A percentile compares a stretch with the other conserved stretches of the same genome.
Evolutionary conservation across 2,329 filamentous ascomycete genomes (phyloP).

Genomic region (Botrytis elliptica): DNA sequence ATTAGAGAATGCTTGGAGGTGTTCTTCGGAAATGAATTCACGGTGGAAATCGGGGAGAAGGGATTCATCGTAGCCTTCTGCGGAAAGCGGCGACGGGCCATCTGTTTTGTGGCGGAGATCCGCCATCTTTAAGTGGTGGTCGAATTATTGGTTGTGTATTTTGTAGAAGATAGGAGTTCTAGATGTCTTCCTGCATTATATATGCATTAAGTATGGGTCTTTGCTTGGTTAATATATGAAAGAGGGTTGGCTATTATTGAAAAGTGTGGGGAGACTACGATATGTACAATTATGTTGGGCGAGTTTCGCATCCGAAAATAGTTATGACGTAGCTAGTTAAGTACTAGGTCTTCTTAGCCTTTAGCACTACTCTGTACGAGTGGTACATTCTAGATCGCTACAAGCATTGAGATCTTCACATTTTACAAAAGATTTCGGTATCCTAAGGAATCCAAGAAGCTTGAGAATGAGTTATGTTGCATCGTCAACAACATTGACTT

Average conservation of each 20-base stretch:
- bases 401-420: not conserved
- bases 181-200: conserved; percentile 13
- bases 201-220: conserved; percentile 17
- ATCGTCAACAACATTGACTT: not conserved
- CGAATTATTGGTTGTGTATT: conserved; percentile 12
- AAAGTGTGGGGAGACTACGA: conserved; percentile 18
- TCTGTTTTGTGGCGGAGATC: conserved; percentile 43
- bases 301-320: conserved; percentile 5
- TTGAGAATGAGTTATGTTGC: not conserved
- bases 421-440: not conserved
- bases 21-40: conserved; percentile 71
- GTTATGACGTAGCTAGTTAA: conserved; percentile 19
- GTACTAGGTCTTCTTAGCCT: not conserved
- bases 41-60: conserved; percentile 75
- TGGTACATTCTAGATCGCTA: not conserved
- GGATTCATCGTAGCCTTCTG: conserved; percentile 65
- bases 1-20: conserved; percentile 74
- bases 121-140: conserved; percentile 33
- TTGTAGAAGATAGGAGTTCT: not conserved
- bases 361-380: not conserved
- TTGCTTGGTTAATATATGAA: conserved; percentile 1
- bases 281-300: conserved; percentile 13
- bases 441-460: not conserved
- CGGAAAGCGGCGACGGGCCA: conserved; percentile 57
- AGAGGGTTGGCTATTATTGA: not conserved